Evolutionary conservation across 2,329 filamentous ascomycete genomes (phyloP), one percentile per base, ranked within the genome.

Genomic region (Hypoxylon sp.): DNA sequence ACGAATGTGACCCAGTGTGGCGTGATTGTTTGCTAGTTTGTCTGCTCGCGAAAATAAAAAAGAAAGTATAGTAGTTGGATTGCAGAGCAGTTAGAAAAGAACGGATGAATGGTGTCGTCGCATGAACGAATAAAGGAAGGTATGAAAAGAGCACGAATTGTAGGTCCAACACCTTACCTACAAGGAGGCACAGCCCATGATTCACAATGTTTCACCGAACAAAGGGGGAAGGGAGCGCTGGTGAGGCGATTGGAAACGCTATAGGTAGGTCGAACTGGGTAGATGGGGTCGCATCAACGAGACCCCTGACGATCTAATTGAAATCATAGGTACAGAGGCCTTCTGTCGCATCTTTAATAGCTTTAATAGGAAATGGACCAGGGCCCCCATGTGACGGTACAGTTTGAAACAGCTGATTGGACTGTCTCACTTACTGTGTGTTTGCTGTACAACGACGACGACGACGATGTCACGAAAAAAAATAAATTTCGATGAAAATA

Each of bases 261-360:
- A 49, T 25, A 30, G 23, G 28, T 30, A 25, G 45, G 45, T 49
- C 45, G 38, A 28, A 49, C 25, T 49, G 21, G 62, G 10, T 38
- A 58, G 30, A 51, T 28, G 32, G 32, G 51, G 45, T 38, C 58
- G 66, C 53, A 58, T 65, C 60, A 56, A 64, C 51, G 32, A 55
- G 56, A 69, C 56, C 60, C 67, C 67, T 69, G 67, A 66, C 46
- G 63, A 69, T 66, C 63, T 43, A 63, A 67, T 62, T 43, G 53
- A 52, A 65, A 30, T 50, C 45, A 30, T 56, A 46, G 45, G 28
- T 53, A 11, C 17, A 55, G 61, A 55, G 48, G 25, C 23, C 48
- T 46, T 48, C n/a, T 17, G 61, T 58, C 45, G 38, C 53, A 52
- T 46, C 48, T 59, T 64, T 59, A 36, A 59, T 64, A 48, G 41